These are phyloP conservation scores for Acanthamoeba culbertsoni DNA, from an alignment of 208 protist genomes.

Conservation along the genomic window DNA sequence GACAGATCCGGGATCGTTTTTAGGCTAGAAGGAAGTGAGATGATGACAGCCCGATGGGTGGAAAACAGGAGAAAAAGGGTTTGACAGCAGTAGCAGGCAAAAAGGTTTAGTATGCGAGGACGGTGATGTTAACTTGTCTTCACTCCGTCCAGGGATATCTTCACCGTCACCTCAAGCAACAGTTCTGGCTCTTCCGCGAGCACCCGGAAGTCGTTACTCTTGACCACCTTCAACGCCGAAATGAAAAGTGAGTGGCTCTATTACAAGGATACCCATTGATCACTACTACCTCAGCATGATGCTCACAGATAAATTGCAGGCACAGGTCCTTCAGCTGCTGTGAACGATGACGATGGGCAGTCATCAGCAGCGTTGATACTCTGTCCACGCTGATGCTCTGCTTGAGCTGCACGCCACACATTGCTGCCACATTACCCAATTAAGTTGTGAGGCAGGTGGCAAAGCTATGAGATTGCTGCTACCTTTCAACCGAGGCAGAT, in stretches of 20 bases:
- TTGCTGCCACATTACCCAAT: too few species aligned
- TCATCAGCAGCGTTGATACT: background rate
- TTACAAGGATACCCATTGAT: background rate
- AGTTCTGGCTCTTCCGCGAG: background rate
- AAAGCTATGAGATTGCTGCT: too few species aligned
- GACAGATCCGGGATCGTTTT: too few species aligned
- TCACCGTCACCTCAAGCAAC: background rate
- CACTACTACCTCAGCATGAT: background rate
- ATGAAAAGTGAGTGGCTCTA: background rate
- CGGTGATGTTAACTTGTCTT: too few species aligned
- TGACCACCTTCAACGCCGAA: background rate
- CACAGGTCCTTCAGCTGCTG: slow-evolving; percentile 22
- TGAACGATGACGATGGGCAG: background rate
- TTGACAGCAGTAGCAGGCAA: too few species aligned
- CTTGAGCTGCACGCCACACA: slow-evolving; percentile 11
- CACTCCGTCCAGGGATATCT: background rate
- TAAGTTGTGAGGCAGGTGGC: too few species aligned
- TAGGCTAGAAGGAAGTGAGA: too few species aligned
- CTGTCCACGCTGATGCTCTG: slow-evolving; percentile 28
- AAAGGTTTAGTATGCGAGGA: too few species aligned
- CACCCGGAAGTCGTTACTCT: background rate
- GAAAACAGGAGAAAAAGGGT: too few species aligned
- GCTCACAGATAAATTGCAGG: background rate
- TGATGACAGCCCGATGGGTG: too few species aligned
- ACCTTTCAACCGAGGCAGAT: background rate